Base-by-base conservation (phyloP, 169 alveolate species). In the Plasmodium coatneyi region DNA sequence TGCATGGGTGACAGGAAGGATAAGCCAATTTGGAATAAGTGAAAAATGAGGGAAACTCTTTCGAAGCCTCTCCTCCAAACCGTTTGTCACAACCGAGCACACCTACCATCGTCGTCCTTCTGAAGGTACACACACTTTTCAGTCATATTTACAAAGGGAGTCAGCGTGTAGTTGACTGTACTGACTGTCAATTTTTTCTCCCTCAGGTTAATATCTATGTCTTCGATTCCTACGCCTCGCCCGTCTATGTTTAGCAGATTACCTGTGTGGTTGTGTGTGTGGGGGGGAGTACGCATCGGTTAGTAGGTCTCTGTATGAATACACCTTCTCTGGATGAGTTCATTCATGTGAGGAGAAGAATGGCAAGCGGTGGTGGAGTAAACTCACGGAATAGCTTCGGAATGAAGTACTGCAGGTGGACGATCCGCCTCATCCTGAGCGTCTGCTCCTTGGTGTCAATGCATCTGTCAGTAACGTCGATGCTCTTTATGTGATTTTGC, bases 181-280 rank as follows among this genome's bases (percentile, higher is more conserved):
- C 52, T 83, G 52, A 83, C 28, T 16, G 92, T 83, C 19, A 83
- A 7, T 5, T 83, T 60, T 70, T 83, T 83, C 52, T 60, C 52
- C 49, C 52, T 71, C 52, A 83, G 52, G 28, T 83, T 71, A 9
- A 83, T 49, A 7, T 9, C 12, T 22, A 83, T 83, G n/a, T 83
- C 82, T 39, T 83, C 92, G 30, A 83, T n/a, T 6, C 83, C 92
- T 83, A 83, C 25, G 30, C 92, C 92, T 9, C 34, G 43, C 5
- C 92, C 92, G 74, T 83, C 92, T 25, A 83, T 41, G 43, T 83
- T 83, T 32, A 83, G 74, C 1, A 83, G 34, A 12, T 83, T 83
- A 19, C 54, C 92, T 83, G 52, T 32, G 39, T 32, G 39, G 5
- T 1, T 32, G 39, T 28, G 76, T 49, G 36, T 19, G 16, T 32